A percentile compares a stretch with the other conserved stretches of the same genome.
Conservation (phyloP, 306 rosid species). For the Astragalus glycyphyllos region DNA sequence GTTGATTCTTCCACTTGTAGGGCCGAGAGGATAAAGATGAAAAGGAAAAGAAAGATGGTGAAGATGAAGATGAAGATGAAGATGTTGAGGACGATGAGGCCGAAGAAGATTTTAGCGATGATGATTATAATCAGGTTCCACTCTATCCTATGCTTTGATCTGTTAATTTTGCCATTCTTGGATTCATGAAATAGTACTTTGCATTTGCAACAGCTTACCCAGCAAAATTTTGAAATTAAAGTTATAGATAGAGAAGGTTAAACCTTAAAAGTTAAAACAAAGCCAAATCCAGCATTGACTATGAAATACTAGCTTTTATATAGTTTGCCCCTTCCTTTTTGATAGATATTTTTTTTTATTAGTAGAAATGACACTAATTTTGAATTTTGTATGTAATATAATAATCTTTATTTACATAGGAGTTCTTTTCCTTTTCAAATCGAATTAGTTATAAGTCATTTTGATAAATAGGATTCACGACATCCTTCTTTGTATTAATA, state of each 20-base stretch:
- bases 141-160: constrained; percentile 22
- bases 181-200: constrained; percentile 10
- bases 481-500: too few relatives aligned
- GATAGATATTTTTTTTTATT: background rate
- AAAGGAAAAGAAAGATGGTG: constrained; percentile 50
- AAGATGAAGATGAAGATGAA: constrained; percentile 59
- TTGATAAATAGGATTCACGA: too few relatives aligned
- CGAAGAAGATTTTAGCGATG: constrained; percentile 50
- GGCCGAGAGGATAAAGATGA: constrained; percentile 41
- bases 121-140: constrained; percentile 64
- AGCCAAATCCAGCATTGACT: constrained; percentile 2
- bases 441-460: too few relatives aligned
- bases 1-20: constrained; percentile 44
- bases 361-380: background rate
- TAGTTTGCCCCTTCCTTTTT: background rate
- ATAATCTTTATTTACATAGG: too few relatives aligned
- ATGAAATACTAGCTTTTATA: constrained; percentile 11
- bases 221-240: constrained; percentile 8
- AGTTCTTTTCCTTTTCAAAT: too few relatives aligned
- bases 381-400: background rate
- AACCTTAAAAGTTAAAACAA: background rate
- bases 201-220: constrained; percentile 6
- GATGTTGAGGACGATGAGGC: constrained; percentile 43
- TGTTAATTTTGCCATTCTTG: constrained; percentile 28
- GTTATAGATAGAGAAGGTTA: constrained; percentile 7